A percentile compares a stretch with the other conserved stretches of the same genome.
Conservation (phyloP, 805 yeast genomes). For the Metschnikowia cerradonensis region DNA sequence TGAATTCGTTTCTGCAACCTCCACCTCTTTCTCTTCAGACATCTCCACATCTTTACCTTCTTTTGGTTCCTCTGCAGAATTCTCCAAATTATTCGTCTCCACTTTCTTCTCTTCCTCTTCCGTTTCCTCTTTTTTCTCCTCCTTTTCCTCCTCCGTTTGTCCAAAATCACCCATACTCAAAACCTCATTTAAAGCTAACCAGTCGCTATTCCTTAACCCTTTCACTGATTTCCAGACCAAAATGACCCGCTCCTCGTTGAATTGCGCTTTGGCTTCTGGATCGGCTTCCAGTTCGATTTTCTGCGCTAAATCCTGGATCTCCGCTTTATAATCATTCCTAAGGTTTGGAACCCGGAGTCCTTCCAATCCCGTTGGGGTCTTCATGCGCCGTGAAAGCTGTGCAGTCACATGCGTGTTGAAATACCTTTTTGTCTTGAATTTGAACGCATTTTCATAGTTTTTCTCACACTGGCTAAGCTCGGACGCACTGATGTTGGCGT, state of each 20-base stretch:
- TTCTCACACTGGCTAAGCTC: constrained; percentile 21
- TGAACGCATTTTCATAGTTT: constrained; percentile 19
- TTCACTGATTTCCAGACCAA: constrained; percentile 33
- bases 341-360: constrained; percentile 13
- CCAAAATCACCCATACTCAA: constrained; percentile 6
- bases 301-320: constrained; percentile 8
- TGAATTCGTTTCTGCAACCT: too few relatives aligned
- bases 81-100: background rate
- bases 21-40: background rate
- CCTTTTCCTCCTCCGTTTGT: constrained; percentile 3
- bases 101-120: too few relatives aligned
- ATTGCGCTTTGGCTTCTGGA: constrained; percentile 7
- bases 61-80: background rate
- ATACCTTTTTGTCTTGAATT: constrained; percentile 33
- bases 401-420: constrained; percentile 42
- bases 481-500: constrained; percentile 18
- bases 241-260: constrained; percentile 26
- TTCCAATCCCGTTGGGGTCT: constrained; percentile 28
- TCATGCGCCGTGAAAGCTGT: constrained; percentile 39
- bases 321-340: background rate
- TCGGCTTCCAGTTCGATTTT: constrained; percentile 12
- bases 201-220: constrained; percentile 4
- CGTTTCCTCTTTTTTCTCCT: background rate
- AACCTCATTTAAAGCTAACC: constrained; percentile 9
- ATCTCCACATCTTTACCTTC: background rate